phyloP scores from a whole-genome alignment of 768 basidiomycete genomes.

The Leccinellum luteum region DNA sequence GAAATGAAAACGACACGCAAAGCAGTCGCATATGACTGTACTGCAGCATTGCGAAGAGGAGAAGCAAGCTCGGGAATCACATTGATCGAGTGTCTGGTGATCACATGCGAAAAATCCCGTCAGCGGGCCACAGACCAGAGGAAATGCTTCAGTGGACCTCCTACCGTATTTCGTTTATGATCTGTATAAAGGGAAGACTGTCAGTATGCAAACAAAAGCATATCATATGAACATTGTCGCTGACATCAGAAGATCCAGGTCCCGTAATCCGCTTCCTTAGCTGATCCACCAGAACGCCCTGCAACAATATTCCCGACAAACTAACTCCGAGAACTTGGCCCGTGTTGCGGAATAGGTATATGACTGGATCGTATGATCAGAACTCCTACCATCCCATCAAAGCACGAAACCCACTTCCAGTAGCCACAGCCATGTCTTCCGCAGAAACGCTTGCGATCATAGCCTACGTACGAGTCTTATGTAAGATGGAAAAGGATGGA shows the following conservation, averaged over 20 bases:
- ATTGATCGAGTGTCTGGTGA: constrained; percentile 61
- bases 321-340: constrained; percentile 96
- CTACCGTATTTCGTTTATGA: constrained; percentile 70
- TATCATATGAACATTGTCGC: constrained; percentile 31
- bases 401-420: constrained; percentile 65
- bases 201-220: constrained; percentile 14
- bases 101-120: constrained; percentile 25
- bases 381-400: not conserved
- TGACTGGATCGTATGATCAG: constrained; percentile 49
- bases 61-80: constrained; percentile 67
- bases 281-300: constrained; percentile 70
- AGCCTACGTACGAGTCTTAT: constrained; percentile 47
- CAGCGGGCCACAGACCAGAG: constrained; percentile 13
- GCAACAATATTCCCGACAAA: constrained; percentile 78
- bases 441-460: constrained; percentile 81
- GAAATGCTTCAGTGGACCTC: constrained; percentile 10
- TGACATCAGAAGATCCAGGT: constrained; percentile 66
- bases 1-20: constrained; percentile 81
- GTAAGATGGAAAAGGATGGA: not conserved
- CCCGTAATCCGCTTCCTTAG: constrained; percentile 75
- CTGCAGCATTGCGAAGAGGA: constrained; percentile 53
- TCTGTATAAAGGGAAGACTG: constrained; percentile 41
- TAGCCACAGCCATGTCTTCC: constrained; percentile 84
- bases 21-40: constrained; percentile 76
- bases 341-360: constrained; percentile 89